Base-by-base conservation (phyloP, 495 filamentous ascomycete genomes). In the Sordaria brevicollis region DNA sequence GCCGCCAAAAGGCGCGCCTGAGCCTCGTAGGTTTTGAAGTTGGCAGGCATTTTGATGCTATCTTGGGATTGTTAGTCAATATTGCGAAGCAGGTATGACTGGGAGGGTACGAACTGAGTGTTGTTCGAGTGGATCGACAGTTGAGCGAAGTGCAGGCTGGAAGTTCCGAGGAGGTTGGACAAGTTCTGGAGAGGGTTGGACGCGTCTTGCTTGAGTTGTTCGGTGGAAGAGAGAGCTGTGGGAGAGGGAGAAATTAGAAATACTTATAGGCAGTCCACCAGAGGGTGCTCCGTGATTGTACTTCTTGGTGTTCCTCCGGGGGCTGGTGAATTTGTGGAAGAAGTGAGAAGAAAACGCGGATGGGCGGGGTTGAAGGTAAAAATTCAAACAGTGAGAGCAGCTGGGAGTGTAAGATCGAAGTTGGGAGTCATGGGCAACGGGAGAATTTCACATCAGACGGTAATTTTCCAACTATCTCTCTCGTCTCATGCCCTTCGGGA, bases 1-100 rank as follows among this genome's bases (percentile, higher is more conserved):
- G 86, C 86, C 4, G 83, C 81, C 0, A 87, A 75, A 5, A 87
- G 80, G 35, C 86, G 83, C 7, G 78, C 76, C 69, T 80, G 80
- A 0, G 79, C 74, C 74, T 87, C 85, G 72, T 81, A 83, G 15
- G 75, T 80, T 36, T 79, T 81, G 74, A 85, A 87, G 67, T 85
- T 86, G 2, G 76, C 39, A 21, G 76, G 74, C 79, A 82, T 83
- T 10, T 54, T 80, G 39, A 13, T 0, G 2, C 2, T 36, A 29
- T 13, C 25, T 13, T 57, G 31, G 38, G 37, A 36, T 29, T 57
- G 49, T 57, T 15, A 57, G 49, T 29, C 21, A 11, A 5, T 57
- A 57, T 57, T 25, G 49, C 49, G 49, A 7, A 4, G 49, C 49
- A 13, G 29, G 21, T 15, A 2, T 57, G 49, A 57, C 2, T 15